A percentile compares a stretch with the other conserved stretches of the same genome.
Evolutionary conservation across 129 eudicot genomes (phyloP).

Genomic region (Chrysanthemum seticuspe): DNA sequence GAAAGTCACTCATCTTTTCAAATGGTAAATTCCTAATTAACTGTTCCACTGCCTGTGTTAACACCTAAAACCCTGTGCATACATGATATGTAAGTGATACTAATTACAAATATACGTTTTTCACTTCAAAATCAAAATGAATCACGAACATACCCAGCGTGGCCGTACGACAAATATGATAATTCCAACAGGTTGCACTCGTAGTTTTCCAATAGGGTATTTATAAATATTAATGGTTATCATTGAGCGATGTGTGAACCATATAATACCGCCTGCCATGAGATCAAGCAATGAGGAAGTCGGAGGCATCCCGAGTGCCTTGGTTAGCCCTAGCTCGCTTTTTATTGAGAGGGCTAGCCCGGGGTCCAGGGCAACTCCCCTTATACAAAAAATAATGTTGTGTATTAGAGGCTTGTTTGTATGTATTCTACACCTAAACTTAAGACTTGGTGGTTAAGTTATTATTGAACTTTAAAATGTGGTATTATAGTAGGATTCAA

Average conservation of each 20-base stretch:
- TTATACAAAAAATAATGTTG: too few species aligned
- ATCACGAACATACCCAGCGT: constrained; percentile 53
- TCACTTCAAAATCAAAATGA: not conserved
- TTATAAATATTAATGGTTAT: constrained; percentile 64
- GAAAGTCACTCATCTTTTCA: constrained; percentile 40
- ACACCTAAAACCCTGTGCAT: constrained; percentile 60
- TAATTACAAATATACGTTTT: not conserved
- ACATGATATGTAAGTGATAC: not conserved
- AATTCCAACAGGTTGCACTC: constrained; percentile 77
- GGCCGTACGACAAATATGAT: constrained; percentile 76
- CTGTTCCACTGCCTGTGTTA: constrained; percentile 56
- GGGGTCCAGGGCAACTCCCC: too few species aligned
- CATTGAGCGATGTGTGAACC: constrained; percentile 73
- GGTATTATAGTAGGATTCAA: too few species aligned
- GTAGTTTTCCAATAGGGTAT: constrained; percentile 67
- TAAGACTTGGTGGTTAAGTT: too few species aligned
- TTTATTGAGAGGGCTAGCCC: too few species aligned
- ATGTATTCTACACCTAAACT: too few species aligned
- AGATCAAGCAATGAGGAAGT: constrained; percentile 9
- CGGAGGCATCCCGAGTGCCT: too few species aligned
- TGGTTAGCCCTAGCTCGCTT: too few species aligned
- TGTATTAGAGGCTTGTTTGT: too few species aligned
- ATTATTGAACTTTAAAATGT: too few species aligned
- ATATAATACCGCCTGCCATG: constrained; percentile 76
- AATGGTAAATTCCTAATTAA: constrained; percentile 50